phyloP scores from a whole-genome alignment of 225 moss, liverwort and hornwort genomes.

The Neckera pumila region DNA sequence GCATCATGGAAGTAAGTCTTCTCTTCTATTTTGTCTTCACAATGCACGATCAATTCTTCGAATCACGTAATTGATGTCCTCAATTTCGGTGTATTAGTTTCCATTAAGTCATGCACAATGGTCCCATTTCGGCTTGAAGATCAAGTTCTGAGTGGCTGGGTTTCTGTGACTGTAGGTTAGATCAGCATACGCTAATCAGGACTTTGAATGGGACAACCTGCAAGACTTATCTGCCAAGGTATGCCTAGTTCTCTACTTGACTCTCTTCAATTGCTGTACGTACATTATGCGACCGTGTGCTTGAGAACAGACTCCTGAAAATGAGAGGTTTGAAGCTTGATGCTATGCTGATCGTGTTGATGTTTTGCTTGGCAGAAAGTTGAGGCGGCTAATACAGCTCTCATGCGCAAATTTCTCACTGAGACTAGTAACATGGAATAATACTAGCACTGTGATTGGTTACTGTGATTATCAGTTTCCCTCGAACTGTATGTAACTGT shows the following conservation, averaged over 20 bases:
- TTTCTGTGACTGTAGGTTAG: conserved; percentile 49
- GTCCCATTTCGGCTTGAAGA: not conserved
- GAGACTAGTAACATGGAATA: conserved; percentile 79
- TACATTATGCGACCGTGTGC: not conserved
- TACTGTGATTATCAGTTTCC: not conserved
- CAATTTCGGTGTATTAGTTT: not conserved
- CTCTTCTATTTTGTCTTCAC: not conserved
- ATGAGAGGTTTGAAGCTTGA: not conserved
- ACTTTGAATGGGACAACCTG: conserved; percentile 88
- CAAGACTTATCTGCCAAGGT: conserved; percentile 49
- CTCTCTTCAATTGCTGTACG: not conserved
- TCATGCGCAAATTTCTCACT: conserved; percentile 83
- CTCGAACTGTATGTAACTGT: not conserved
- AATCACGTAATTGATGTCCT: not conserved
- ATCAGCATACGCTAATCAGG: conserved; percentile 64
- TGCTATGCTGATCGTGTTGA: not conserved
- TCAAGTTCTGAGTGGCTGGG: not conserved
- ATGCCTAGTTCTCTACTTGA: not conserved
- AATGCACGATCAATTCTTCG: not conserved
- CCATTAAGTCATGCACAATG: not conserved
- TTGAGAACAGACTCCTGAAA: not conserved
- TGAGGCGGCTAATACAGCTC: conserved; percentile 47
- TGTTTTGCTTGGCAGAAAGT: conserved; percentile 48
- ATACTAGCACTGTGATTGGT: not conserved
- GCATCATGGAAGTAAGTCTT: conserved; percentile 76